Evolutionary conservation across 805 yeast genomes (phyloP), one percentile per base, ranked within the genome.

Genomic region (Schwanniomyces sp.): DNA sequence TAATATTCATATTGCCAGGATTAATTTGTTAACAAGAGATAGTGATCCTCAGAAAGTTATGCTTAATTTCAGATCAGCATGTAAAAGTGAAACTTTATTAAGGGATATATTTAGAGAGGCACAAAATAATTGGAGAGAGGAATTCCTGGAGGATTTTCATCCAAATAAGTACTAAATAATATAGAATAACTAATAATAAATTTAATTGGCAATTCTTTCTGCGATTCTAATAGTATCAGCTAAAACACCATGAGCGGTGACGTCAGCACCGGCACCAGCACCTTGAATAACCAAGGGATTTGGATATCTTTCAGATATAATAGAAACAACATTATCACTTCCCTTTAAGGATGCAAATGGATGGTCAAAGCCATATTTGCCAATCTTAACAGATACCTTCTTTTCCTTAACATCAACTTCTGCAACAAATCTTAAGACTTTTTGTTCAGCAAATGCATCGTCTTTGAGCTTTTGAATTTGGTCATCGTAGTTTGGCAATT

Each of bases 321-420:
- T 87, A 18, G 97, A 85, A 52, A 94, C 86, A 50, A 94, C 97
- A 64, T 94, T 94, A 67, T 94, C 98, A 52, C 97, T 88, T 44
- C 99, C 99, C 75, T 88, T 87, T 66, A 94, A 80, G 10, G 96
- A 78, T 37, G 99, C 98, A 64, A 94, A 94, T 46, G 99, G 98
- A 67, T 94, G 98, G 58, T 92, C 85, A 48, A 79, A 76, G 47
- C 84, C 88, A 69, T 91, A 94, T 68, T 89, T 88, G 55, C 84
- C 91, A 58, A 94, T 86, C 56, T 92, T 96, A 50, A 92, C 98
- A 41, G 87, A 82, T 42, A 84, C 95, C 49, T 75, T 70, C 51
- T 84, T 81, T 59, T 79, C 75, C 48, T 81, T 76, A 53, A 91
- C 73, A 64, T 94, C 97, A 47, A 92, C 91, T 57, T 83, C 83